A percentile compares a stretch with the other conserved stretches of the same genome.
phyloP scores from a whole-genome alignment of 495 filamentous ascomycete genomes.

The Aspergillus ostianus region DNA sequence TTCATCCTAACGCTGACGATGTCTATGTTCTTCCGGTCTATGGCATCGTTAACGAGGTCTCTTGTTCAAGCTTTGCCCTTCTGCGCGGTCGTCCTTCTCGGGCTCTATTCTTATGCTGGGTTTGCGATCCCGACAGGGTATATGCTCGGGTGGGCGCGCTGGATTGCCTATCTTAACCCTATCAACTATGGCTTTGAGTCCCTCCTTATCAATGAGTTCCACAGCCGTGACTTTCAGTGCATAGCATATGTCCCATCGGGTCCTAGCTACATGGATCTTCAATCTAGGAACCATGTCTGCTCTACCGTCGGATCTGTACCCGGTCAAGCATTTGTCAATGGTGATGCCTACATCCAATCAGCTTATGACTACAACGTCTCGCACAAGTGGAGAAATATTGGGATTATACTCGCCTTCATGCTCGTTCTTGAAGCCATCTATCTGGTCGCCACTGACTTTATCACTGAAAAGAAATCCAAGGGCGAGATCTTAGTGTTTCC shows the following conservation, averaged over 20 bases:
- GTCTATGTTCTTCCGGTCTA: constrained; percentile 68
- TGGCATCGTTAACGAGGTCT: constrained; percentile 66
- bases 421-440: constrained; percentile 46
- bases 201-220: constrained; percentile 54
- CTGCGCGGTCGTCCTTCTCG: constrained; percentile 30
- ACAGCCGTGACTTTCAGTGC: constrained; percentile 49
- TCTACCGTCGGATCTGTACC: constrained; percentile 45
- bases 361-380: constrained; percentile 45
- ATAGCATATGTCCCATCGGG: constrained; percentile 39
- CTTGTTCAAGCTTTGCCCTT: constrained; percentile 49
- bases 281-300: constrained; percentile 31
- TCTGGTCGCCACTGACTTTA: constrained; percentile 30
- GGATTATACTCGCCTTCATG: constrained; percentile 57
- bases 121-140: constrained; percentile 32
- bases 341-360: constrained; percentile 42
- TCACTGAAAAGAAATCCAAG: constrained; percentile 28
- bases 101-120: constrained; percentile 32
- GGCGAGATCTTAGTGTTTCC: constrained; percentile 44
- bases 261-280: constrained; percentile 20
- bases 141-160: constrained; percentile 39
- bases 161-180: constrained; percentile 64
- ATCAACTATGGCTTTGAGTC: constrained; percentile 46
- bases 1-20: constrained; percentile 62
- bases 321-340: constrained; percentile 40
- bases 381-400: constrained; percentile 60